phyloP scores from a whole-genome alignment of 2,329 filamentous ascomycete genomes.

The Penicillium vulpinum region DNA sequence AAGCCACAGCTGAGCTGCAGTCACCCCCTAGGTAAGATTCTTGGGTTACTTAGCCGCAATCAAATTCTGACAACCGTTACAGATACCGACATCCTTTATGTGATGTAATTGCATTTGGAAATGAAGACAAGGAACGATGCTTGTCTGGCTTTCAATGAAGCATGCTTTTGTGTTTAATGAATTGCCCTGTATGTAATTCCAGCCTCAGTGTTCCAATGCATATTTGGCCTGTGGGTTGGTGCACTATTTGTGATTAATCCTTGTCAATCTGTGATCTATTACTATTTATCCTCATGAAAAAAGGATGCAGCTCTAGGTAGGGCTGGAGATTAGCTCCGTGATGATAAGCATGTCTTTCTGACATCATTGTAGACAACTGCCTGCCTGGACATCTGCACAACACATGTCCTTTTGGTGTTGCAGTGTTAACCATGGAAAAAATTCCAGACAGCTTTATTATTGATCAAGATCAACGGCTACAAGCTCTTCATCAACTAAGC shows the following conservation, averaged over 20 bases:
- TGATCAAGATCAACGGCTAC: background rate
- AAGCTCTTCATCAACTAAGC: background rate
- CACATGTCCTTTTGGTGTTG: background rate
- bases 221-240: constrained; percentile 13
- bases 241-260: constrained; percentile 15
- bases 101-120: constrained; percentile 54
- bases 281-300: background rate
- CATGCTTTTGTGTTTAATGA: constrained; percentile 20
- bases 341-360: constrained; percentile 14
- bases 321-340: too few relatives aligned
- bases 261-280: constrained; percentile 12
- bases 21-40: constrained; percentile 80
- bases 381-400: background rate
- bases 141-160: background rate
- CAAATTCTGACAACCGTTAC: constrained; percentile 19
- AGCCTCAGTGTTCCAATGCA: constrained; percentile 16
- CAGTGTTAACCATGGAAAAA: background rate
- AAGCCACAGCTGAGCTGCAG: constrained; percentile 96
- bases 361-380: constrained; percentile 16
- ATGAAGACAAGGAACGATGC: background rate
- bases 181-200: constrained; percentile 23
- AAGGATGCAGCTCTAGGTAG: too few relatives aligned
- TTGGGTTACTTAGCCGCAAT: background rate
- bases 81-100: constrained; percentile 68
- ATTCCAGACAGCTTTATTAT: background rate